A percentile compares a stretch with the other conserved stretches of the same genome.
These are phyloP conservation scores for Westerdykella sp. DNA, from an alignment of 2,329 filamentous ascomycete species.

Conservation along the genomic window DNA sequence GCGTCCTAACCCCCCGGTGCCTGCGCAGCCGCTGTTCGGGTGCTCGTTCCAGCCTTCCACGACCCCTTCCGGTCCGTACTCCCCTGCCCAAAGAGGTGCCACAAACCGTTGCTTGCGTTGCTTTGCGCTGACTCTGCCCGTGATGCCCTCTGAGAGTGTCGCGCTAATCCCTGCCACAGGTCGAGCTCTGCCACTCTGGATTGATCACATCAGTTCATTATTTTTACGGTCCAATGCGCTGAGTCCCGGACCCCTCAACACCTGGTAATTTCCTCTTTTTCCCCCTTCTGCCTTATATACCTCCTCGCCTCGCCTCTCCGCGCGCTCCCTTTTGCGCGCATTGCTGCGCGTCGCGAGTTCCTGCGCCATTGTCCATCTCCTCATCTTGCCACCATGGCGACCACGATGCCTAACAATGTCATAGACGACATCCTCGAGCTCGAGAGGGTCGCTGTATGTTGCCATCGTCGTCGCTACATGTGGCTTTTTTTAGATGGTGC, in stretches of 20 bases:
- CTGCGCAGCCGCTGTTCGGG: too few species aligned
- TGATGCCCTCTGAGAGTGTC: too few species aligned
- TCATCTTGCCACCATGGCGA: constrained; percentile 13
- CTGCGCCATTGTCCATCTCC: not conserved
- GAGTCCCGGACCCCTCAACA: not conserved
- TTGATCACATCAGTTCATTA: too few species aligned
- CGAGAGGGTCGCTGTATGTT: constrained; percentile 36
- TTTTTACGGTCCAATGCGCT: not conserved
- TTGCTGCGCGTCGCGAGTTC: not conserved
- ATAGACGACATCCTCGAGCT: constrained; percentile 34
- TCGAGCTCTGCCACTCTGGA: too few species aligned
- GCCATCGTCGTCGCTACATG: constrained; percentile 1
- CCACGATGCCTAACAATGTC: constrained; percentile 18
- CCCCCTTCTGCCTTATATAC: not conserved
- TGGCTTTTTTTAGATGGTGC: not conserved
- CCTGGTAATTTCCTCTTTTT: not conserved
- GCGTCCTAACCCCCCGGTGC: too few species aligned
- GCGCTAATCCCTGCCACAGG: too few species aligned
- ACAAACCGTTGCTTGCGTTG: too few species aligned
- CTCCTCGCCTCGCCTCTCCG: not conserved
- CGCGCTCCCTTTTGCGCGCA: not conserved
- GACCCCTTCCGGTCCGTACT: too few species aligned
- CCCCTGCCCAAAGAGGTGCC: too few species aligned
- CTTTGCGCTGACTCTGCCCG: too few species aligned
- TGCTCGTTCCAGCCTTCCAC: too few species aligned